Base-by-base conservation (phyloP, 345 rosid species). In the Sonneratia caseolaris region DNA sequence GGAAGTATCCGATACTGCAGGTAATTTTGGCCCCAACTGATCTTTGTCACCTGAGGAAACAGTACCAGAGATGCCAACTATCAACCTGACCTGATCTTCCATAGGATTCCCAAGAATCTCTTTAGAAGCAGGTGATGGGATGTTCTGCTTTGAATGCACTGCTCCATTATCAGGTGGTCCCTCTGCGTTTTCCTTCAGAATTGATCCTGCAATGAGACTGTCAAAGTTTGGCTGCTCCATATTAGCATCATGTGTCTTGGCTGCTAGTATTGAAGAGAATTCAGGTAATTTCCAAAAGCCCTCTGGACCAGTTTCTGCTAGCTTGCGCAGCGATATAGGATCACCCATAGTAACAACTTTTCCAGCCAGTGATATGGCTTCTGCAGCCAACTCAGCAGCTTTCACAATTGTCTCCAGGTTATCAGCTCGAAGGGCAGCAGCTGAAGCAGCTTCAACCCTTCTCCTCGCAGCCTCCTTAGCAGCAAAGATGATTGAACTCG, bases 301-400 rank as follows among this genome's bases (percentile, higher is more conserved):
- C 79, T 81, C 90, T 27, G 88, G 89, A 76, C 96, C 98, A 61
- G 82, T 86, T 81, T 87, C 88, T 37, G 84, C 84, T 62, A 91
- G 85, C 78, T 88, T 85, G 70, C 73, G 73, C 76, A 92, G 82
- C 70, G 86, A 74, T 66, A 84, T 78, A 76, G 89, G 87, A 72
- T 88, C 95, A 21, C 92, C 92, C 96, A 92, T 83, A 4, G 93
- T 86, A 74, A 89, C 97, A 72, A 92, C 85, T 76, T 84, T 92
- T 75, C 99, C 98, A 75, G 97, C 98, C 79, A 89, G 98, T 57
- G 95, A 86, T 62, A 92, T 96, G 43, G 99, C 99, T 76, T 87
- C 97, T 24, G 93, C 93, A 71, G 99, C 98, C 80, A 92, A 80
- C 79, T 91, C 95, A 35, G 99, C 98, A 81, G 99, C 99, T 81